phyloP scores from a whole-genome alignment of 163 green algal species.

The Smithsoniella earleae region DNA sequence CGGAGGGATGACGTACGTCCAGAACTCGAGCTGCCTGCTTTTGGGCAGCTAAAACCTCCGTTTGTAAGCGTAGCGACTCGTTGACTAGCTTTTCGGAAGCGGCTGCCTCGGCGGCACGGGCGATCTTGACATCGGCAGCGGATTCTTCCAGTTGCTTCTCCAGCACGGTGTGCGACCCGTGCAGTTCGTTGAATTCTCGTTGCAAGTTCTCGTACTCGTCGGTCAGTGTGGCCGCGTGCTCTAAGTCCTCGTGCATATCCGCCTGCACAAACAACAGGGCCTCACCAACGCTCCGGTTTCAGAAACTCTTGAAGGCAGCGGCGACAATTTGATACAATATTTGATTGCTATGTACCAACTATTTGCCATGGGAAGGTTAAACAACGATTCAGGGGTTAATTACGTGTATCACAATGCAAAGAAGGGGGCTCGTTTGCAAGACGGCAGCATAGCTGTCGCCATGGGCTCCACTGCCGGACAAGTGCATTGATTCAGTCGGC shows the following conservation, averaged over 20 bases:
- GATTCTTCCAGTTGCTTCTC: background rate
- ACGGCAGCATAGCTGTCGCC: background rate
- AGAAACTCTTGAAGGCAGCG: background rate
- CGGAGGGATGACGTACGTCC: too few species aligned
- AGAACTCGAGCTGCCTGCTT: too few species aligned
- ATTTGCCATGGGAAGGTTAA: background rate
- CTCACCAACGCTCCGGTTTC: background rate
- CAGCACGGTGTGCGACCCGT: background rate
- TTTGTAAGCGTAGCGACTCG: too few species aligned
- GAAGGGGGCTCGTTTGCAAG: background rate
- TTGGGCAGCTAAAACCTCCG: too few species aligned
- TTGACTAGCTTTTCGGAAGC: background rate
- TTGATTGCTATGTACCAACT: background rate
- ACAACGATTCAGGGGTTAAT: background rate
- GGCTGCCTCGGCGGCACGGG: background rate
- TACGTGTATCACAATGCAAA: too few species aligned
- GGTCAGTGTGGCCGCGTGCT: background rate
- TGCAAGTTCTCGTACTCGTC: constrained; percentile 12
- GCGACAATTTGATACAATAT: background rate
- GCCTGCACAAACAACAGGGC: background rate
- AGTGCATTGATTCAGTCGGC: too few species aligned
- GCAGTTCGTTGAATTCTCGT: background rate
- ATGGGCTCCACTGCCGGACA: too few species aligned
- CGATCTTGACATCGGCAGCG: background rate
- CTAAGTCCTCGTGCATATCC: constrained; percentile 13